Percentiles rank a stretch among this genome's conserved stretches.
These are phyloP conservation scores for Elsinoe necatrix DNA, from an alignment of 2,329 filamentous ascomycete species.

Conservation along the genomic window DNA sequence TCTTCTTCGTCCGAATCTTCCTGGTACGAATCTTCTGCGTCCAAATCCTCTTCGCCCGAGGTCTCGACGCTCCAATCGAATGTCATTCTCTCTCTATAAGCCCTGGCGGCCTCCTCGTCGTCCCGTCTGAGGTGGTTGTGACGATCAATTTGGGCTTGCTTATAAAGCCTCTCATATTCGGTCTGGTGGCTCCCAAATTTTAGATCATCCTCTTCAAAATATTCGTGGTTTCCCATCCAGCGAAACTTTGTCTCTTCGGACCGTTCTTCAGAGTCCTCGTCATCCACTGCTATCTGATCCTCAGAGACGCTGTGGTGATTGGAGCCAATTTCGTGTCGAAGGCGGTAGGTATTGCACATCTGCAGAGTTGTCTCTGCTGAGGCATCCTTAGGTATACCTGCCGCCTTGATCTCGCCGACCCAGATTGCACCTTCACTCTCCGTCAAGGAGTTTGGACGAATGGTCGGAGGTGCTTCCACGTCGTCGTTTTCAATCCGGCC, in stretches of 20 bases:
- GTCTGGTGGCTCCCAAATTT: not conserved
- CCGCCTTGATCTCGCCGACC: not conserved
- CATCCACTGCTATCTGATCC: not conserved
- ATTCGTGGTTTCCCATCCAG: not conserved
- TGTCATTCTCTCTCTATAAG: not conserved
- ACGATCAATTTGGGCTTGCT: not conserved
- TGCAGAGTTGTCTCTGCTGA: not conserved
- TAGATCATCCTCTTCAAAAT: not conserved
- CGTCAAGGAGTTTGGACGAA: not conserved
- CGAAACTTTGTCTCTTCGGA: not conserved
- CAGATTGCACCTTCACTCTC: not conserved
- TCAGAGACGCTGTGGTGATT: not conserved
- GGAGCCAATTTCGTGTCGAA: not conserved
- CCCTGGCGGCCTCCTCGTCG: not conserved
- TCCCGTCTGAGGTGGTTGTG: not conserved
- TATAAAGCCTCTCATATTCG: not conserved
- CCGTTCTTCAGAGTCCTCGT: not conserved
- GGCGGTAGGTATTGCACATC: not conserved
- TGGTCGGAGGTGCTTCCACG: not conserved
- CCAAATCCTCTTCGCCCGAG: not conserved
- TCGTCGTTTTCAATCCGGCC: not conserved
- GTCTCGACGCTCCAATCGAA: not conserved
- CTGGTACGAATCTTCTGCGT: not conserved
- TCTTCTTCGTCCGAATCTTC: not conserved
- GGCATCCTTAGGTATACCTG: not conserved